A percentile compares a stretch with the other conserved stretches of the same genome.
phyloP scores from a whole-genome alignment of 148 eudicot genomes.

The Nyssa sinensis region DNA sequence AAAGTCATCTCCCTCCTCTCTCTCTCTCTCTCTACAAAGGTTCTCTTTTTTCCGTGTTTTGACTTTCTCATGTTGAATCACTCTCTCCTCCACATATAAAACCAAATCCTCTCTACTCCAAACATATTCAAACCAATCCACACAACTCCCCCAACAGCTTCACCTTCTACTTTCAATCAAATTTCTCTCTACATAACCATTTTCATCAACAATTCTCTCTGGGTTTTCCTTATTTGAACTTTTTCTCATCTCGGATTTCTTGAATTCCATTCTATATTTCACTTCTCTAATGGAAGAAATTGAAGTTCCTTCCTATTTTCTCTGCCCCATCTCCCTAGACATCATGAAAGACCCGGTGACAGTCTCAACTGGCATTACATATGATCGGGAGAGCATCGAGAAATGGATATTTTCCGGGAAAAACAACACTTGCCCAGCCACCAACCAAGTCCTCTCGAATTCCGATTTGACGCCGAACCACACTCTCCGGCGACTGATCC shows the following conservation, averaged over 20 bases:
- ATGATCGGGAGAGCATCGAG: constrained; percentile 67
- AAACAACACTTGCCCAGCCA: constrained; percentile 58
- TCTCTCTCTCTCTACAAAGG: too few relatives aligned
- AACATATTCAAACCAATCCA: constrained; percentile 20
- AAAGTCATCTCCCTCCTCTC: constrained; percentile 19
- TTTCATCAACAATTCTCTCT: not conserved
- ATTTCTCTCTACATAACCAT: not conserved
- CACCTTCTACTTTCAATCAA: constrained; percentile 4
- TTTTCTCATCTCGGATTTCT: not conserved
- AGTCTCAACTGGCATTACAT: constrained; percentile 68
- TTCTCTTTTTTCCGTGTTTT: constrained; percentile 42
- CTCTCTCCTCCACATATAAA: constrained; percentile 10
- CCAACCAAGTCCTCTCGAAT: constrained; percentile 51
- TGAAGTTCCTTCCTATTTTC: constrained; percentile 59
- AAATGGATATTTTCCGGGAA: too few relatives aligned
- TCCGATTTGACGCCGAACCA: too few relatives aligned
- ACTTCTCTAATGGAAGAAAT: constrained; percentile 29
- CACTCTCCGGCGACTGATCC: too few relatives aligned
- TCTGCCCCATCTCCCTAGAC: constrained; percentile 71
- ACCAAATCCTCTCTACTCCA: too few relatives aligned
- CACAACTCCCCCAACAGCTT: constrained; percentile 16
- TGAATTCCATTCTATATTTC: not conserved
- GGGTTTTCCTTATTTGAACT: not conserved
- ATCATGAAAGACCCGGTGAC: constrained; percentile 77
- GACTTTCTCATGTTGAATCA: constrained; percentile 34